Evolutionary conservation across 192 early-diverging fungal genomes (phyloP).

Genomic region (Entomortierella beljakovae): DNA sequence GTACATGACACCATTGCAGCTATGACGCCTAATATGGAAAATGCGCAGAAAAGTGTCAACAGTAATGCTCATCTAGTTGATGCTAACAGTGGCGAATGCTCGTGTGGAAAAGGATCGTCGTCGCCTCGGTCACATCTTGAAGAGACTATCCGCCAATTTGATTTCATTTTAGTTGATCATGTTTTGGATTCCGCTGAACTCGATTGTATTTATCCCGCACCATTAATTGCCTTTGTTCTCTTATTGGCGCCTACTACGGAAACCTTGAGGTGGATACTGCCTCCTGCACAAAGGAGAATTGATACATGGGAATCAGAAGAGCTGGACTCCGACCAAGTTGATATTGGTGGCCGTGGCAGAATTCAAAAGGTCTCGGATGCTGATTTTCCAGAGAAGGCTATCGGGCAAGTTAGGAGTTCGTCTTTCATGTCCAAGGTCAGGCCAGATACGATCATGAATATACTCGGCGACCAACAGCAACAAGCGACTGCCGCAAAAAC

Average conservation of each 20-base stretch:
- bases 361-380: slow-evolving; percentile 7
- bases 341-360: slow-evolving; percentile 32
- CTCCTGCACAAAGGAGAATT: slow-evolving; percentile 17
- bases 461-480: not conserved
- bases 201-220: slow-evolving; percentile 47
- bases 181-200: slow-evolving; percentile 42
- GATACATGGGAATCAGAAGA: slow-evolving; percentile 4
- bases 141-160: slow-evolving; percentile 18
- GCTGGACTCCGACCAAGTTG: slow-evolving; percentile 14
- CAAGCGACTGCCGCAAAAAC: not conserved
- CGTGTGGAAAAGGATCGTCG: not conserved
- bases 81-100: not conserved
- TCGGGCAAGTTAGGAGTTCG: slow-evolving; percentile 27
- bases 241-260: slow-evolving; percentile 47
- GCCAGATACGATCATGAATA: not conserved
- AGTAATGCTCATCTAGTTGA: no score
- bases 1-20: not conserved
- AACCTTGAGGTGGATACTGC: slow-evolving; percentile 44
- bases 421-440: slow-evolving; percentile 27
- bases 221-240: slow-evolving; percentile 32
- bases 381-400: slow-evolving; percentile 22
- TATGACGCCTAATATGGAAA: no score
- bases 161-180: slow-evolving; percentile 49
- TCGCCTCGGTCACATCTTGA: not conserved
- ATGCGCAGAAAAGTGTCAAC: no score